A percentile compares a stretch with the other conserved stretches of the same genome.
Evolutionary conservation across 2,329 filamentous ascomycete genomes (phyloP).

Genomic region (Dothistroma pini): DNA sequence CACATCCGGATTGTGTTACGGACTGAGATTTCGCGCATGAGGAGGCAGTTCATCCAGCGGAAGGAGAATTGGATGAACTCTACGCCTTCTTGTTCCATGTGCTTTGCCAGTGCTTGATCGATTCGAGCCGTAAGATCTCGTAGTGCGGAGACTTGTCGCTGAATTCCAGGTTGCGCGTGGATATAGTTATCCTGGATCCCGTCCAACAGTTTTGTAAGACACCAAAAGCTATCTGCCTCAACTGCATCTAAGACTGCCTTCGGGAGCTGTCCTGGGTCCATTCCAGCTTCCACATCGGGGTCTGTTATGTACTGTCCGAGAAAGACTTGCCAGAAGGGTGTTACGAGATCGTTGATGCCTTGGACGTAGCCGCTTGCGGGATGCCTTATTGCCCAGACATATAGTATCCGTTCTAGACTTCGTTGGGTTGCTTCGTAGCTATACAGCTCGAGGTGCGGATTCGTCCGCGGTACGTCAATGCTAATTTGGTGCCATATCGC

Average conservation of each 20-base stretch:
- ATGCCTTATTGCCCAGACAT: slow-evolving; percentile 96
- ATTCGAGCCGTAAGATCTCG: slow-evolving; percentile 89
- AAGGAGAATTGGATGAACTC: slow-evolving; percentile 99
- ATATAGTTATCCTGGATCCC: slow-evolving; percentile 99
- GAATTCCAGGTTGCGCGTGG: slow-evolving; percentile 93
- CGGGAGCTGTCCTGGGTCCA: slow-evolving; percentile 94
- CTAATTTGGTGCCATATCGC: slow-evolving; percentile 99
- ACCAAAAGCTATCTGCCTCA: slow-evolving; percentile 98
- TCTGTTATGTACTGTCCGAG: slow-evolving; percentile 94
- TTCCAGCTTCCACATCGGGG: slow-evolving; percentile 82
- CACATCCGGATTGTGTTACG: slow-evolving; percentile 98
- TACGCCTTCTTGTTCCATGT: slow-evolving; percentile 84
- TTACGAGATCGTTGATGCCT: slow-evolving; percentile 96
- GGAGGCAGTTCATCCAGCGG: slow-evolving; percentile 98
- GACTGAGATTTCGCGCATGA: slow-evolving; percentile 97
- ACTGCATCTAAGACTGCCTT: slow-evolving; percentile 90
- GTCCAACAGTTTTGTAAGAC: slow-evolving; percentile 93
- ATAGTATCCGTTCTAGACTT: slow-evolving; percentile 89
- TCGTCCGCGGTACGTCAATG: slow-evolving; percentile 94
- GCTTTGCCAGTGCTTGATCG: slow-evolving; percentile 76
- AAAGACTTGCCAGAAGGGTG: slow-evolving; percentile 98
- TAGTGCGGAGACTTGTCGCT: slow-evolving; percentile 83
- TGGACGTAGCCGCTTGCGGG: slow-evolving; percentile 97
- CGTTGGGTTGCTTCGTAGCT: slow-evolving; percentile 93
- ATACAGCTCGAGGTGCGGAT: slow-evolving; percentile 92